Evolutionary conservation across 1,284 basidiomycete species (phyloP).

Genomic region (Exobasidium rhododendri): DNA sequence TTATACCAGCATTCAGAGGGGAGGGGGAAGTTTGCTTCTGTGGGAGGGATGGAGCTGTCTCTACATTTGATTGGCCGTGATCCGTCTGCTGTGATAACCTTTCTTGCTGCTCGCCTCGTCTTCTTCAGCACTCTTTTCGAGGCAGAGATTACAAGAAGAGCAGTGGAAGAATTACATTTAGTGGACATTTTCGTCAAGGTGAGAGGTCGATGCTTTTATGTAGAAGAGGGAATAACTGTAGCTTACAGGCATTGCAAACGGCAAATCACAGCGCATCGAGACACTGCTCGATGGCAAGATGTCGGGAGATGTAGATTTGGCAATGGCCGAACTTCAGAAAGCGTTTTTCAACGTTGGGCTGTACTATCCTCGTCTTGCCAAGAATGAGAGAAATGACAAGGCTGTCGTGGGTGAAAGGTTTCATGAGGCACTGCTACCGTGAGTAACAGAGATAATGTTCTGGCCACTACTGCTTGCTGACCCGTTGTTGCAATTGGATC

Average conservation of each 20-base stretch:
- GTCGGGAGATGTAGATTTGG: constrained; percentile 16
- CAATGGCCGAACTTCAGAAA: constrained; percentile 41
- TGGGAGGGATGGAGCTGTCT: constrained; percentile 30
- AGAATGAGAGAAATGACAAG: constrained; percentile 1
- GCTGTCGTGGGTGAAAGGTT: constrained; percentile 31
- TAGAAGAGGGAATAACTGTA: too few relatives aligned
- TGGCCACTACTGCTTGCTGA: constrained; percentile 1
- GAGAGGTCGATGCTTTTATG: not conserved
- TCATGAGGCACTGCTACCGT: constrained; percentile 23
- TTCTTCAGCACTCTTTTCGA: constrained; percentile 50
- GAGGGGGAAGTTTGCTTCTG: constrained; percentile 25
- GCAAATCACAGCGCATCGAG: not conserved
- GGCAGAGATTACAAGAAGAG: constrained; percentile 35
- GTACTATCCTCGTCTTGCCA: constrained; percentile 37
- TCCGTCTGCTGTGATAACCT: constrained; percentile 21
- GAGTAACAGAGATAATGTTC: constrained; percentile 3
- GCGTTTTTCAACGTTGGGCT: constrained; percentile 44
- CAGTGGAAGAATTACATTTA: constrained; percentile 27
- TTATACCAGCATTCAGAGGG: constrained; percentile 37
- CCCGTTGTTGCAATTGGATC: not conserved
- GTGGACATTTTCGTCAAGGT: constrained; percentile 19
- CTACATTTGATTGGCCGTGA: constrained; percentile 11
- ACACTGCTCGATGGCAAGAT: not conserved
- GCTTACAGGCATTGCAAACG: too few relatives aligned
- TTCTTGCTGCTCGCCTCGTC: constrained; percentile 35